Conservation (phyloP, 768 basidiomycete genomes). For the Agrocybe chaxingu region DNA sequence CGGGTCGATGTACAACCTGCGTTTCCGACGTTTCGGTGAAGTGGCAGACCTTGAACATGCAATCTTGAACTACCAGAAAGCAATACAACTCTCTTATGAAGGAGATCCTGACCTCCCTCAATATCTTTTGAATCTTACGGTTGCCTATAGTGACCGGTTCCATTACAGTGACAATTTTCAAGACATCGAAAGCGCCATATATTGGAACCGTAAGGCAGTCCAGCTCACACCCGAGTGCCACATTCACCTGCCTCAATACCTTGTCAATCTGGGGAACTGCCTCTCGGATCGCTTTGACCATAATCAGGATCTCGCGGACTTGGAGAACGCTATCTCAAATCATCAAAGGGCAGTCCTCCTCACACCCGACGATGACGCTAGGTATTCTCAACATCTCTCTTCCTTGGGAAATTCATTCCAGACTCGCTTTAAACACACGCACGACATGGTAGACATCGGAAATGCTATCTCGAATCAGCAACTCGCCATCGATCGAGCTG, state of each 20-base stretch:
- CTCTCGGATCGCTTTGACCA: no score
- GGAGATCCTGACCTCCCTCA: conserved; percentile 1
- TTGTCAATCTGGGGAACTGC: no score
- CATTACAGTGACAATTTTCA: not conserved
- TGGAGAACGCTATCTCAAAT: no score
- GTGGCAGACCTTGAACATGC: conserved; percentile 13
- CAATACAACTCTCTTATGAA: not conserved
- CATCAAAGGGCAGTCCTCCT: no score
- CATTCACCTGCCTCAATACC: not conserved
- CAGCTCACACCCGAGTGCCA: not conserved
- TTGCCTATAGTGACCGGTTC: not conserved
- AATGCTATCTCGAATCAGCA: conserved; percentile 6
- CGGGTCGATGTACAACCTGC: not conserved
- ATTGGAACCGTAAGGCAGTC: conserved; percentile 4
- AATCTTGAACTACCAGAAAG: conserved; percentile 4
- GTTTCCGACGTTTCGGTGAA: conserved; percentile 5
- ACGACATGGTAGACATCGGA: not conserved
- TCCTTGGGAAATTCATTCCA: conserved; percentile 1
- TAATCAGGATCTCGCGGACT: no score
- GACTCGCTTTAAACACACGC: not conserved
- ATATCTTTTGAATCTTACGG: conserved; percentile 1
- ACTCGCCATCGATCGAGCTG: not conserved
- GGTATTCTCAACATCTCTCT: not conserved
- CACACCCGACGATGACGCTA: not conserved
- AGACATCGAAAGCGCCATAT: not conserved